These are phyloP conservation scores for Ustilago esculenta DNA, from an alignment of 1,284 basidiomycete genomes.

Conservation along the genomic window DNA sequence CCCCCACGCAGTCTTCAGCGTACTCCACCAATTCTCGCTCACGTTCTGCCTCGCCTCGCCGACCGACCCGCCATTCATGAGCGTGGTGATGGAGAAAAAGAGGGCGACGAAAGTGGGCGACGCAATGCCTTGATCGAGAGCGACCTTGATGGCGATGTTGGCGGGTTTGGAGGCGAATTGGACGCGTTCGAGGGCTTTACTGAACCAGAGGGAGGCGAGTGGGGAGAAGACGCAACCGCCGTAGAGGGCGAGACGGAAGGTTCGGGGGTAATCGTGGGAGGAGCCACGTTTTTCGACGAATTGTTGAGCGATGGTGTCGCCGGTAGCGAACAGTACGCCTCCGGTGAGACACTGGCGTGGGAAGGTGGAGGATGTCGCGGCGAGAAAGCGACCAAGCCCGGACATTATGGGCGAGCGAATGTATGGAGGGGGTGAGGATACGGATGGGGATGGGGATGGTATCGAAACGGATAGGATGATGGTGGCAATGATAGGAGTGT, in stretches of 20 bases:
- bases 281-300: slow-evolving; percentile 47
- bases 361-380: slow-evolving; percentile 53
- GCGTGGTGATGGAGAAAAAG: slow-evolving; percentile 52
- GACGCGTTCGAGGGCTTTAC: slow-evolving; percentile 49
- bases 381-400: slow-evolving; percentile 43
- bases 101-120: slow-evolving; percentile 41
- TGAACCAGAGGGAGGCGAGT: slow-evolving; percentile 53
- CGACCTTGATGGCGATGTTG: slow-evolving; percentile 55
- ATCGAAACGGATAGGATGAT: too few species aligned
- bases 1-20: slow-evolving; percentile 52
- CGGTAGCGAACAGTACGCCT: slow-evolving; percentile 54
- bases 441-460: too few species aligned
- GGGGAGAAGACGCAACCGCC: slow-evolving; percentile 60
- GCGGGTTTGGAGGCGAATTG: slow-evolving; percentile 20
- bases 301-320: slow-evolving; percentile 58
- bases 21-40: slow-evolving; percentile 49
- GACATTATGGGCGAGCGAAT: slow-evolving; percentile 23
- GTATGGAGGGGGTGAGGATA: too few species aligned
- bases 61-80: slow-evolving; percentile 38
- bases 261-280: slow-evolving; percentile 46
- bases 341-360: slow-evolving; percentile 56
- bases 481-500: too few species aligned
- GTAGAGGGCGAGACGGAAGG: slow-evolving; percentile 44
- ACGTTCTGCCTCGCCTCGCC: slow-evolving; percentile 49
- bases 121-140: slow-evolving; percentile 52